phyloP scores from a whole-genome alignment of 768 basidiomycete genomes.

The Tylopilus rubrobrunneus region DNA sequence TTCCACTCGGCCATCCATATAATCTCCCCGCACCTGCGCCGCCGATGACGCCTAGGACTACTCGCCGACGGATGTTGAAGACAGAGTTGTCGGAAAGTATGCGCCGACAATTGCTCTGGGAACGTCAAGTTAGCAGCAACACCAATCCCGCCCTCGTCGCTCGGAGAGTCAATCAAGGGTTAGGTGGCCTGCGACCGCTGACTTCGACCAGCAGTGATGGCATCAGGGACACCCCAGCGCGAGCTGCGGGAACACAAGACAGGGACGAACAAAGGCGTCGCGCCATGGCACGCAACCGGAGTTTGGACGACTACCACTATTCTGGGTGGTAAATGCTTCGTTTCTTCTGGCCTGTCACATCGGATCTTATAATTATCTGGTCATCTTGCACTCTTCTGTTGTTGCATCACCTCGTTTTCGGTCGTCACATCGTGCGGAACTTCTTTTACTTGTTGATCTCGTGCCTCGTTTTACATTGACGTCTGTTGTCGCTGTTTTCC shows the following conservation, averaged over 20 bases:
- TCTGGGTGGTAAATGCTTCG: conserved; percentile 50
- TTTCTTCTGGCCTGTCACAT: conserved; percentile 11
- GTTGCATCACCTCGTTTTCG: conserved; percentile 16
- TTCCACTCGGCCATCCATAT: conserved; percentile 63
- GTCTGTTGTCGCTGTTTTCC: conserved; percentile 9
- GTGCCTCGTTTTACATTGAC: conserved; percentile 6
- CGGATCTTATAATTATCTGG: conserved; percentile 23
- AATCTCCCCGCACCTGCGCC: conserved; percentile 62
- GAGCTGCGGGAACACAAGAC: conserved; percentile 29
- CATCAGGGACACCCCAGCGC: conserved; percentile 10
- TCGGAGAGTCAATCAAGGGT: conserved; percentile 26
- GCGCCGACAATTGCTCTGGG: conserved; percentile 78
- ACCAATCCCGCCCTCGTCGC: conserved; percentile 41
- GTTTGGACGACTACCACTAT: conserved; percentile 67
- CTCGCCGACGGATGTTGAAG: conserved; percentile 76
- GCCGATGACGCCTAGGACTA: conserved; percentile 83
- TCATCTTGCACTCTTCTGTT: conserved; percentile 19
- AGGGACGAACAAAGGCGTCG: conserved; percentile 40
- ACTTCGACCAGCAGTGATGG: conserved; percentile 28
- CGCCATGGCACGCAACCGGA: conserved; percentile 57
- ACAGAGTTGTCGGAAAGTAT: conserved; percentile 85
- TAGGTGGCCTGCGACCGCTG: conserved; percentile 32
- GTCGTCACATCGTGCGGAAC: conserved; percentile 15
- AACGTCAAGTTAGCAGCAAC: conserved; percentile 58
- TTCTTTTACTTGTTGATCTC: conserved; percentile 17